A percentile compares a stretch with the other conserved stretches of the same genome.
phyloP scores from a whole-genome alignment of 768 basidiomycete genomes.

The Leccinum obscurum region DNA sequence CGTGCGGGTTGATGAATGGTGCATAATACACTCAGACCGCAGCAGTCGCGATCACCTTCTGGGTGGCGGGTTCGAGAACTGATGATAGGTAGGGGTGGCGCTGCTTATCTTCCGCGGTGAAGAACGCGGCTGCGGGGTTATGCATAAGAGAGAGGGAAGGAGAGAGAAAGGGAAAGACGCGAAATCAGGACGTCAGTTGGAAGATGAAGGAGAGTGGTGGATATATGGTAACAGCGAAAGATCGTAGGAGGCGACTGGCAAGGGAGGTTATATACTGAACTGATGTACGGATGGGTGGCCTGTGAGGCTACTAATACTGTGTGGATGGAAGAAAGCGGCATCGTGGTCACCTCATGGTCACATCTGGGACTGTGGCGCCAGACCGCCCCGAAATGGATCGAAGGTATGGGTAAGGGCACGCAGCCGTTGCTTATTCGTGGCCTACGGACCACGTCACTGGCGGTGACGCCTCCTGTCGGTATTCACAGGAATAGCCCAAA shows the following conservation, averaged over 20 bases:
- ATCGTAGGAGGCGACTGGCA: conserved; percentile 14
- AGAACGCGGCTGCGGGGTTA: conserved; percentile 32
- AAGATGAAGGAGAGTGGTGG: conserved; percentile 20
- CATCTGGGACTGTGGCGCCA: conserved; percentile 32
- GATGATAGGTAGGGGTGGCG: conserved; percentile 40
- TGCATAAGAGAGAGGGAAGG: conserved; percentile 26
- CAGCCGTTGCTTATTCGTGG: conserved; percentile 19
- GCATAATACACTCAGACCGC: conserved; percentile 63
- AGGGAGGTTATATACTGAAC: conserved; percentile 33
- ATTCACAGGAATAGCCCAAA: conserved; percentile 22
- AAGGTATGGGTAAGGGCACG: conserved; percentile 31
- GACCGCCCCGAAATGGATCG: conserved; percentile 31
- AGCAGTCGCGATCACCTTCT: conserved; percentile 53
- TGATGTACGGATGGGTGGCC: conserved; percentile 28
- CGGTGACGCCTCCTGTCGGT: conserved; percentile 20
- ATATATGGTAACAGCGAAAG: conserved; percentile 17
- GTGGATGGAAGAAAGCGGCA: conserved; percentile 34
- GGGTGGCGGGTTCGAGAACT: conserved; percentile 39
- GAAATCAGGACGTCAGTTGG: conserved; percentile 5
- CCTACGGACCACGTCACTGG: conserved; percentile 10
- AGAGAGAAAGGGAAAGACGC: background rate
- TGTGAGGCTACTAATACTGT: conserved; percentile 15
- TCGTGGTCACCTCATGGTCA: conserved; percentile 37
- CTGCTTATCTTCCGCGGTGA: conserved; percentile 40
- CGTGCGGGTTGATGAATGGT: conserved; percentile 44